Evolutionary conservation across 225 moss, liverwort and hornwort species (phyloP).

Genomic region (Pseudoscleropodium purum): DNA sequence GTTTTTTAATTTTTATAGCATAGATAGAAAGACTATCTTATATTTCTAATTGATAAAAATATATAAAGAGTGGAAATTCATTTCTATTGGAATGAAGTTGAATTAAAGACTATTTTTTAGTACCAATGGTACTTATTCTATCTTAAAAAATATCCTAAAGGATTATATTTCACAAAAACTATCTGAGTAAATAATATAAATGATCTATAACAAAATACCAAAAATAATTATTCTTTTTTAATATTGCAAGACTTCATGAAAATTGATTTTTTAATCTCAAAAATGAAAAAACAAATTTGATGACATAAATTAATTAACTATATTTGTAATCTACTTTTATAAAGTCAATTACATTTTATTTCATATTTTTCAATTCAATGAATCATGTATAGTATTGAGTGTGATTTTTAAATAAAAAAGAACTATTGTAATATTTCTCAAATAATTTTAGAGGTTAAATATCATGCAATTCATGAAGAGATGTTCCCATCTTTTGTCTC

Average conservation of each 20-base stretch:
- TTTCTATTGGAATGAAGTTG: too few species aligned
- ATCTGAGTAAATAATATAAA: too few species aligned
- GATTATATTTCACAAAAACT: too few species aligned
- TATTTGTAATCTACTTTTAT: background rate
- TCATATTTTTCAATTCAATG: background rate
- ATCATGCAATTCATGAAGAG: background rate
- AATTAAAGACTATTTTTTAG: background rate
- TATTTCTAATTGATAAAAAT: background rate
- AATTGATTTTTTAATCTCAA: background rate
- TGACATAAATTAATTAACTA: too few species aligned
- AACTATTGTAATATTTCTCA: background rate
- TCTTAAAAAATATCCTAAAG: too few species aligned
- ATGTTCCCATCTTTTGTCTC: rapidly evolving
- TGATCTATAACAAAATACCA: background rate
- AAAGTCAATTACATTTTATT: background rate
- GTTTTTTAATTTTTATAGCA: background rate
- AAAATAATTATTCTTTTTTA: too few species aligned
- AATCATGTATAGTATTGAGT: background rate
- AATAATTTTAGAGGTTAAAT: background rate
- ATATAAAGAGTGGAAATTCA: background rate
- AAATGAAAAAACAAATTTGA: background rate
- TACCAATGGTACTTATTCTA: background rate
- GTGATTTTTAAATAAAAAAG: too few species aligned
- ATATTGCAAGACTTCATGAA: too few species aligned
- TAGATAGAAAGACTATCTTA: background rate